phyloP scores from a whole-genome alignment of 1,139 yeast genomes.

The Meyerozyma smithsonii region DNA sequence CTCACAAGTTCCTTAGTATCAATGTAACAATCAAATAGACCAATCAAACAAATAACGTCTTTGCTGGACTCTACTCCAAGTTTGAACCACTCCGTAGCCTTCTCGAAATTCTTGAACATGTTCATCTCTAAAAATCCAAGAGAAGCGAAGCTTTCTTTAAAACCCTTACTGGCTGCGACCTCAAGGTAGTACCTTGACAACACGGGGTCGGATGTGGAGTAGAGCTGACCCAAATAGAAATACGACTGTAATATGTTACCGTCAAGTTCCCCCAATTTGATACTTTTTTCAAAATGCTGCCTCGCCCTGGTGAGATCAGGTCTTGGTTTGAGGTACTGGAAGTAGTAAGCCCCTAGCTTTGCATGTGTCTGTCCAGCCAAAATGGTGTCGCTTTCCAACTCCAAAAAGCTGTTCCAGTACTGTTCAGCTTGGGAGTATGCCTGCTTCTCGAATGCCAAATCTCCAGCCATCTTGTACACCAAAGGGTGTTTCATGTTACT shows the following conservation, averaged over 20 bases:
- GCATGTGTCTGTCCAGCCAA: conserved; percentile 72
- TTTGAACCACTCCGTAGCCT: conserved; percentile 80
- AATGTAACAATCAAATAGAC: conserved; percentile 60
- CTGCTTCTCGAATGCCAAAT: conserved; percentile 50
- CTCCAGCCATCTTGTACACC: conserved; percentile 71
- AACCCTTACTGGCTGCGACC: conserved; percentile 70
- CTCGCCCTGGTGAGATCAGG: conserved; percentile 52
- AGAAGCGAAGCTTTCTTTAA: conserved; percentile 68
- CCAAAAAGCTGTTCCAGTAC: conserved; percentile 58
- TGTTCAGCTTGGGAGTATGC: conserved; percentile 47
- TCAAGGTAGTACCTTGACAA: conserved; percentile 68
- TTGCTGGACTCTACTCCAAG: conserved; percentile 63
- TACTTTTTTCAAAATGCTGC: conserved; percentile 54
- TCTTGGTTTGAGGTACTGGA: conserved; percentile 33
- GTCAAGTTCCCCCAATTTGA: conserved; percentile 55
- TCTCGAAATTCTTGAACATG: conserved; percentile 47
- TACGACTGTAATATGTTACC: conserved; percentile 60
- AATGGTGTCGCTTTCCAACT: conserved; percentile 49
- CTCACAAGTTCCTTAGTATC: conserved; percentile 21
- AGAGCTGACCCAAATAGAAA: conserved; percentile 70
- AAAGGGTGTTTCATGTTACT: conserved; percentile 62
- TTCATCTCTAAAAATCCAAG: conserved; percentile 77
- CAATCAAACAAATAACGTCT: conserved; percentile 63
- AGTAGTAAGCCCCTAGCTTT: conserved; percentile 61
- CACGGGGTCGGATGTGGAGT: conserved; percentile 50